A percentile compares a stretch with the other conserved stretches of the same genome.
Evolutionary conservation across 352 stramenopile species (phyloP).

Genomic region (Phytophthora constricta): DNA sequence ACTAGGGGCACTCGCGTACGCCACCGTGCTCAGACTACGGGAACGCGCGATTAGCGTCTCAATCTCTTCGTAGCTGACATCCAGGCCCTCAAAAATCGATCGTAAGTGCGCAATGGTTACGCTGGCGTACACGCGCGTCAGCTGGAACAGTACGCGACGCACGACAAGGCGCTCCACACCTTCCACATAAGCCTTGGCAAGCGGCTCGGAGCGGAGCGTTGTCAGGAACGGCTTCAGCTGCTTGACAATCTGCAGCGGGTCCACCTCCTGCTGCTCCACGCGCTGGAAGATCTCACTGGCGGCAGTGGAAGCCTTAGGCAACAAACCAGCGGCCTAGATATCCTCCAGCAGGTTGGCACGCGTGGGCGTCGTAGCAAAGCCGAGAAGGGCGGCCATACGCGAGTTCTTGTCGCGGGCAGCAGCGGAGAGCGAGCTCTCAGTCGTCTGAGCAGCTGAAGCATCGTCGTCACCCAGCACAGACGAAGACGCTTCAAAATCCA

Average conservation of each 20-base stretch:
- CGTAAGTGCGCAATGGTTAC: conserved; percentile 86
- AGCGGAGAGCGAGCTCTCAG: conserved; percentile 43
- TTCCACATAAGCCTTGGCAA: conserved; percentile 63
- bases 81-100: conserved; percentile 86
- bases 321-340: conserved; percentile 77
- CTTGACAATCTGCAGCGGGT: conserved; percentile 80
- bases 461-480: conserved; percentile 66
- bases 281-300: conserved; percentile 71
- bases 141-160: conserved; percentile 83
- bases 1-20: conserved; percentile 64
- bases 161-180: conserved; percentile 74
- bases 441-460: conserved; percentile 51
- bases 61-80: conserved; percentile 83
- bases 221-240: conserved; percentile 69
- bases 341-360: conserved; percentile 93
- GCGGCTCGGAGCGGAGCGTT: conserved; percentile 45
- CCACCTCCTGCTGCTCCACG: conserved; percentile 74
- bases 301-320: conserved; percentile 61
- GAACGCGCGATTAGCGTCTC: conserved; percentile 88
- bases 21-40: conserved; percentile 70
- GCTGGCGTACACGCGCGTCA: conserved; percentile 88
- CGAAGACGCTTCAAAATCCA: conserved; percentile 67
- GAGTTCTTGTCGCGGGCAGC: conserved; percentile 92
- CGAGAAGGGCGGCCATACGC: conserved; percentile 94
- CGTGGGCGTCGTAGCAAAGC: conserved; percentile 87